These are phyloP conservation scores for Globisporangium parvum DNA, from an alignment of 352 stramenopile species.

Conservation along the genomic window DNA sequence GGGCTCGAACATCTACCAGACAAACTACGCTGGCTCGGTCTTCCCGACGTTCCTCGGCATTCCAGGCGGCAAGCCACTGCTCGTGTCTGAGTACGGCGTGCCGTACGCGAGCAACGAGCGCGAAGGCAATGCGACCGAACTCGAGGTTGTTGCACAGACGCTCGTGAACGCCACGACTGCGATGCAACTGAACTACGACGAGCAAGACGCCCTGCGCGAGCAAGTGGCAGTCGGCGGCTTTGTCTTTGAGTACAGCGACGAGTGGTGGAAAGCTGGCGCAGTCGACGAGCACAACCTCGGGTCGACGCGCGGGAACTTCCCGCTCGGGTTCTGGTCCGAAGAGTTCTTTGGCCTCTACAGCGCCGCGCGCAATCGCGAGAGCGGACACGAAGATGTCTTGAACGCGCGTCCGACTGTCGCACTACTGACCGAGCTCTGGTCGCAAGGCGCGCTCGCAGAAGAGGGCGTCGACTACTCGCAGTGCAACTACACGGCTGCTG, in stretches of 20 bases:
- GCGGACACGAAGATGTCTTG: conserved; percentile 25
- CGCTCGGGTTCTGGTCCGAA: conserved; percentile 54
- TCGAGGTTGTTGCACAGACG: conserved; percentile 35
- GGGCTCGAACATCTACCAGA: conserved; percentile 71
- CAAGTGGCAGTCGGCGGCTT: conserved; percentile 60
- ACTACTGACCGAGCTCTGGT: conserved; percentile 43
- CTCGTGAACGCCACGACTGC: conserved; percentile 38
- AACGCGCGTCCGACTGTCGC: conserved; percentile 43
- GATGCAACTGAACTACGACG: conserved; percentile 55
- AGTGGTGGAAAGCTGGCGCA: conserved; percentile 67
- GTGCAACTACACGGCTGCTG: conserved; percentile 14
- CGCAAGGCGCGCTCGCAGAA: conserved; percentile 20
- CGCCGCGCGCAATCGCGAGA: conserved; percentile 7
- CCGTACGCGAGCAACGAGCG: conserved; percentile 47
- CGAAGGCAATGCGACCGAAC: conserved; percentile 30
- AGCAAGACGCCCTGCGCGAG: conserved; percentile 33
- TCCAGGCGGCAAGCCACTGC: conserved; percentile 34
- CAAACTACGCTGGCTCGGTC: conserved; percentile 45
- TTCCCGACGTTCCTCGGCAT: conserved; percentile 45
- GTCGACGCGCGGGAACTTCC: conserved; percentile 42
- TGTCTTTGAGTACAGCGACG: conserved; percentile 73
- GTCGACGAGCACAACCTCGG: conserved; percentile 42
- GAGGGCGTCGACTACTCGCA: conserved; percentile 33
- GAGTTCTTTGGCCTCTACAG: conserved; percentile 58
- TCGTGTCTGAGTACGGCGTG: conserved; percentile 60